Evolutionary conservation across 371 early-diverging fungal genomes (phyloP), one percentile per base, ranked within the genome.

Genomic region (Mucor irregularis): DNA sequence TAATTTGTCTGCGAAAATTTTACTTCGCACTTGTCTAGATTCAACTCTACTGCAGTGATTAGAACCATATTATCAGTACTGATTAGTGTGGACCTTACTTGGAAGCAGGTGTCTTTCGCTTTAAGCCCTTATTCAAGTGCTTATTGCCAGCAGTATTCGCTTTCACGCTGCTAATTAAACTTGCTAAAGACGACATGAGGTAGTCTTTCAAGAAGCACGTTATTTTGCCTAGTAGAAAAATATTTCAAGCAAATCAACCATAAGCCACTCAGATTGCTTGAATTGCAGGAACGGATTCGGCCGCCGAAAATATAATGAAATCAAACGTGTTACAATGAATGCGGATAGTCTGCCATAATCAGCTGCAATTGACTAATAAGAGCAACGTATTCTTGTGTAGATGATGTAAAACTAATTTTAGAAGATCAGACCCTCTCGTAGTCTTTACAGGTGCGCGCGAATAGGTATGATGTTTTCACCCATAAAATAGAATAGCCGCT

Each of bases 171-270:
- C 40, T 69, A 25, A 75, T 75, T 13, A 75, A 56, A 21, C 52
- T 69, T 24, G 76, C 72, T 42, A 75, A 55, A 14, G 71, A 71
- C 13, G 68, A 62, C 72, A 72, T n/a, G n/a, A n/a, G n/a, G n/a
- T n/a, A n/a, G n/a, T n/a, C n/a, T n/a, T n/a, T n/a, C n/a, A n/a
- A n/a, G n/a, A n/a, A n/a, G n/a, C n/a, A n/a, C n/a, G n/a, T n/a
- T n/a, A n/a, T 67, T 28, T 6, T 44, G 52, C 22, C 37, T 31
- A 31, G 8, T 14, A 33, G 30, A 28, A 40, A 37, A n/a, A n/a
- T n/a, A n/a, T n/a, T n/a, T n/a, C n/a, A n/a, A n/a, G n/a, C n/a
- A n/a, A n/a, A 19, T 30, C 10, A 46, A 28, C 31, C 4, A 46
- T 28, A 44, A 24, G 16, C 46, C 26, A 46, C 28, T 46, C n/a